These are phyloP conservation scores for Oehlia diaphana DNA, from an alignment of 192 early-diverging fungal species.

Conservation along the genomic window DNA sequence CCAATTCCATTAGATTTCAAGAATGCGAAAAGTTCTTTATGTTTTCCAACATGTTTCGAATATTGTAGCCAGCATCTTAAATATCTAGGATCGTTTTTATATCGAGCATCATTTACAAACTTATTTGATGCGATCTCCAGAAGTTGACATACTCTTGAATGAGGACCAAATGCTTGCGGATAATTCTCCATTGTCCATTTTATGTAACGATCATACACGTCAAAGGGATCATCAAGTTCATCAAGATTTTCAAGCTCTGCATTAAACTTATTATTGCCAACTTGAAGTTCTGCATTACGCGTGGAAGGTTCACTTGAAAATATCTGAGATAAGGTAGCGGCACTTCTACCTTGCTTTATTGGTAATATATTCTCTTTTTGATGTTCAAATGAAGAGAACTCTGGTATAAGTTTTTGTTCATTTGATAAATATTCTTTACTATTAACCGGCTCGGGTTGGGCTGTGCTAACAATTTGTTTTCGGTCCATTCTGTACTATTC, in stretches of 20 bases:
- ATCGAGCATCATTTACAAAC: conserved; percentile 56
- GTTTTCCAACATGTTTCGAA: conserved; percentile 57
- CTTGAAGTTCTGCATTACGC: conserved; percentile 30
- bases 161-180: conserved; percentile 56
- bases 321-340: conserved; percentile 37
- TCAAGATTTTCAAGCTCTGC: conserved; percentile 38
- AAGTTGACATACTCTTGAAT: conserved; percentile 50
- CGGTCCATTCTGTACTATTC: neutral
- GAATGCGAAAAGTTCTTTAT: conserved; percentile 75
- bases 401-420: neutral
- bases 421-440: neutral
- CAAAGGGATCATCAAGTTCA: conserved; percentile 57
- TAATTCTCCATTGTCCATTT: conserved; percentile 64
- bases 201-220: conserved; percentile 59
- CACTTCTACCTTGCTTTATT: conserved; percentile 62
- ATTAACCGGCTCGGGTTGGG: neutral
- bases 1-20: conserved; percentile 75
- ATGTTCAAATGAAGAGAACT: conserved; percentile 53
- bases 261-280: conserved; percentile 33
- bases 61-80: conserved; percentile 40
- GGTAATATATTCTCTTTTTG: conserved; percentile 83
- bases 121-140: conserved; percentile 47
- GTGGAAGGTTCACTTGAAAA: conserved; percentile 34
- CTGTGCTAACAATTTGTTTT: neutral
- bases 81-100: conserved; percentile 62